phyloP scores from a whole-genome alignment of 2,329 filamentous ascomycete species.

The Pyricularia grisea region DNA sequence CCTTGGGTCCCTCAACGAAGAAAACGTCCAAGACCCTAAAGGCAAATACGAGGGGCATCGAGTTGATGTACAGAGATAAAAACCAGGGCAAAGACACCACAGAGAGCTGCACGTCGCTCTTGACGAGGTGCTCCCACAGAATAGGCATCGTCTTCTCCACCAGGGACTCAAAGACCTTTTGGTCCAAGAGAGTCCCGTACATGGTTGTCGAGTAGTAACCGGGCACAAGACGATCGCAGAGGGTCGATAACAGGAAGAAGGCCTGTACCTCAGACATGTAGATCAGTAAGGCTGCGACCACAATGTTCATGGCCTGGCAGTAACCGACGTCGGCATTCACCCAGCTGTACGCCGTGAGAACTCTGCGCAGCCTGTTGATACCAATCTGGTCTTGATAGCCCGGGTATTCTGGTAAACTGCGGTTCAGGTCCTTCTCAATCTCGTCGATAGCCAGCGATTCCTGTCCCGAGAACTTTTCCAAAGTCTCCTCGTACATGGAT shows the following conservation, averaged over 20 bases:
- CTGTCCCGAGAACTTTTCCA: constrained; percentile 72
- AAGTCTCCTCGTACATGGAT: constrained; percentile 71
- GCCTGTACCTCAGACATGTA: constrained; percentile 97
- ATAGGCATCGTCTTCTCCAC: constrained; percentile 99
- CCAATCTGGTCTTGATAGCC: constrained; percentile 96
- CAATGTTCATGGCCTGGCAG: constrained; percentile 99
- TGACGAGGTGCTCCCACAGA: constrained; percentile 95
- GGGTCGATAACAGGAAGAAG: constrained; percentile 82
- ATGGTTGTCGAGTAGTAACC: constrained; percentile 99
- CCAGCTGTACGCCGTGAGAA: constrained; percentile 97
- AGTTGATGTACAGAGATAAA: constrained; percentile 96
- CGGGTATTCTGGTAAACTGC: constrained; percentile 92
- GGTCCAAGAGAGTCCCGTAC: constrained; percentile 95
- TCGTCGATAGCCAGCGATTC: constrained; percentile 96
- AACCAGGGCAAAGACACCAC: constrained; percentile 98
- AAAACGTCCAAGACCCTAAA: constrained; percentile 96
- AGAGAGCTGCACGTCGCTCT: constrained; percentile 92
- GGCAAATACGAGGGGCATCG: constrained; percentile 95
- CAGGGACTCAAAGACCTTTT: constrained; percentile 92
- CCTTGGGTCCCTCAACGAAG: constrained; percentile 95
- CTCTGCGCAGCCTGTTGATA: constrained; percentile 78
- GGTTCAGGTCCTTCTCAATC: constrained; percentile 96
- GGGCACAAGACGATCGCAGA: constrained; percentile 87
- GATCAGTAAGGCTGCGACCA: constrained; percentile 93
- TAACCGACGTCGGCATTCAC: constrained; percentile 92